Evolutionary conservation across 345 rosid species (phyloP), one percentile per base, ranked within the genome.

Genomic region (Ricinus communis): DNA sequence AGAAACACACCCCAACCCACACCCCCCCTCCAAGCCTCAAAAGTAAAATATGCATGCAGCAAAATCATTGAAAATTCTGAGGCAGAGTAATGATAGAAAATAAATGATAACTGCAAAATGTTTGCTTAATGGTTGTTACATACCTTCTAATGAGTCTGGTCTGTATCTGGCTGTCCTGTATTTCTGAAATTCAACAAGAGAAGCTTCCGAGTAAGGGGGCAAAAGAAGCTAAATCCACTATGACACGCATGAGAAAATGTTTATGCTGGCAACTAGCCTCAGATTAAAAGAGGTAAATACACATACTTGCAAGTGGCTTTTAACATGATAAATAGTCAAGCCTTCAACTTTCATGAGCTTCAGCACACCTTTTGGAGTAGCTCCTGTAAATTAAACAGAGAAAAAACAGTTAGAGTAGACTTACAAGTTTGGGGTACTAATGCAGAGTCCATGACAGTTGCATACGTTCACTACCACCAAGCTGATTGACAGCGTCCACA

Each of bases 291-390:
- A 49, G 46, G 38, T 49, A 21, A 63, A n/a, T 71, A 24, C 28
- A 66, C 49, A 33, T 36, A 90, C 98, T 96, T 93, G 97, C 80
- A 91, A 79, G 82, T 93, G 97, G 76, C 96, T 93, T 83, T 93
- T 93, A 52, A 91, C 96, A 81, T 91, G 97, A 81, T 90, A 93
- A 54, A 93, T 93, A 21, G 94, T 91, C 86, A 93, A 81, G 73
- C 96, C 82, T 67, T 88, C 87, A 54, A 86, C 96, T 75, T 90
- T 90, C 97, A 93, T 93, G 65, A 72, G 86, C 84, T 90, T 93
- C 83, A 93, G 78, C 69, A 93, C 96, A 61, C 87, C 93, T 82
- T 91, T 91, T n/a, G 98, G 98, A 74, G 94, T 93, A 69, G 96
- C 98, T 78, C 84, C 97, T 93, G 82, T 27, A 65, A 66, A 55